phyloP scores from a whole-genome alignment of 768 basidiomycete species.

The Hygrophorus pudorinus region DNA sequence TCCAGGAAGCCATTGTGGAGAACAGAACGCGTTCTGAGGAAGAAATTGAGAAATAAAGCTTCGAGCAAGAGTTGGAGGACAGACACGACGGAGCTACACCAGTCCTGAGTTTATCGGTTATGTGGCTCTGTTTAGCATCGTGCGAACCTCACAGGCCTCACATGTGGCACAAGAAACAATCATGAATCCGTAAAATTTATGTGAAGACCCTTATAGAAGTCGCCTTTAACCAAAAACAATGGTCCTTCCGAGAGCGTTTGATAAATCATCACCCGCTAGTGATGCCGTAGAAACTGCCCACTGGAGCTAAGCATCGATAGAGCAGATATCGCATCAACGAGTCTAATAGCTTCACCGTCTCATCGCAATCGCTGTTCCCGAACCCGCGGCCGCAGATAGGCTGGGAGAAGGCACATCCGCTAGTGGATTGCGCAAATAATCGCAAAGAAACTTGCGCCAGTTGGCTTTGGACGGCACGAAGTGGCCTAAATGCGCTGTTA shows the following conservation, averaged over 20 bases:
- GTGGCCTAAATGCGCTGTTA: slow-evolving; percentile 42
- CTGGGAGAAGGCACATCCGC: slow-evolving; percentile 37
- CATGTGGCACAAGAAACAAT: background rate
- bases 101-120: background rate
- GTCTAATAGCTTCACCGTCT: background rate
- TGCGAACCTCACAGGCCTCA: background rate
- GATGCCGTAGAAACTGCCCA: too few relatives aligned
- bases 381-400: slow-evolving; percentile 26
- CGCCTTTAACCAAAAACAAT: too few relatives aligned
- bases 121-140: background rate
- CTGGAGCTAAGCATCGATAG: too few relatives aligned
- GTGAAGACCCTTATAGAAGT: too few relatives aligned
- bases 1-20: slow-evolving; percentile 64
- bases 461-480: slow-evolving; percentile 70
- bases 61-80: slow-evolving; percentile 15
- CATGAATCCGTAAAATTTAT: background rate
- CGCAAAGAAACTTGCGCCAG: slow-evolving; percentile 68
- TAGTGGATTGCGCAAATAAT: slow-evolving; percentile 49
- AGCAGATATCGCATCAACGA: too few relatives aligned
- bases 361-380: slow-evolving; percentile 40
- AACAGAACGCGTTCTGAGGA: slow-evolving; percentile 27
- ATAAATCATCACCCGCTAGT: too few relatives aligned
- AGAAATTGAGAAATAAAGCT: slow-evolving; percentile 12
- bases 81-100: slow-evolving; percentile 13
- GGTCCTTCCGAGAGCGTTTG: background rate